Evolutionary conservation across 2,329 filamentous ascomycete species (phyloP), one percentile per base, ranked within the genome.

Genomic region (Cercospora berteroae): DNA sequence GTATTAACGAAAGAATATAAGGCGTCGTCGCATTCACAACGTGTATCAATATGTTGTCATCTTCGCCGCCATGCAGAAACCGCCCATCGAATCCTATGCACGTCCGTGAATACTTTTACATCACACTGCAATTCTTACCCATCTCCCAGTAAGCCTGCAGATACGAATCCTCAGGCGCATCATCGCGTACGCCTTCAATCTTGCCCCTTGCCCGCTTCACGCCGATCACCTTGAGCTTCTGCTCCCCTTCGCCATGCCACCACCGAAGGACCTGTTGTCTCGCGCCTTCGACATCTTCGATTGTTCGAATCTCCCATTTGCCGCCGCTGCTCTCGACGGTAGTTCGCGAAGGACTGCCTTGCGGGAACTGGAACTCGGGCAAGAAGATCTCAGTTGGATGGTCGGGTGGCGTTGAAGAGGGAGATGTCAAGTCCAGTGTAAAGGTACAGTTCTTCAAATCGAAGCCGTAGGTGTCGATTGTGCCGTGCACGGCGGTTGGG

Each of bases 221-320:
- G 0, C 95, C 95, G 20, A 86, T 89, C 8, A 97, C 85, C 69
- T 86, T 90, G 64, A 99, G 84, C 58, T 82, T 88, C 80, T 98
- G 94, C 72, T 93, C 88, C 2, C 94, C 95, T 65, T 90, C 89
- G 0, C 87, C 88, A 80, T 99, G 94, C 94, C 94, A 97, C 95
- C 95, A 99, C 73, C 87, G 88, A 70, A 99, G 81, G 70, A 86
- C 86, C 81, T 97, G 94, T 68, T 93, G 83, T 61, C 66, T 61
- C 72, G 88, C 82, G 5, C 87, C 88, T 50, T 76, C 74, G 69
- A 91, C 87, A 8, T 88, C 85, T 65, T 93, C 90, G 68, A 93
- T 89, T 5, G 83, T 86, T 72, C 88, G 88, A 68, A 98, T 92
- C 72, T 90, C 89, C 94, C 94, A 99, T 77, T 94, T 95, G 6